Percentiles rank a stretch among this genome's conserved stretches.
phyloP scores from a whole-genome alignment of 2,329 filamentous ascomycete genomes.

The Chaetomium globosum region DNA sequence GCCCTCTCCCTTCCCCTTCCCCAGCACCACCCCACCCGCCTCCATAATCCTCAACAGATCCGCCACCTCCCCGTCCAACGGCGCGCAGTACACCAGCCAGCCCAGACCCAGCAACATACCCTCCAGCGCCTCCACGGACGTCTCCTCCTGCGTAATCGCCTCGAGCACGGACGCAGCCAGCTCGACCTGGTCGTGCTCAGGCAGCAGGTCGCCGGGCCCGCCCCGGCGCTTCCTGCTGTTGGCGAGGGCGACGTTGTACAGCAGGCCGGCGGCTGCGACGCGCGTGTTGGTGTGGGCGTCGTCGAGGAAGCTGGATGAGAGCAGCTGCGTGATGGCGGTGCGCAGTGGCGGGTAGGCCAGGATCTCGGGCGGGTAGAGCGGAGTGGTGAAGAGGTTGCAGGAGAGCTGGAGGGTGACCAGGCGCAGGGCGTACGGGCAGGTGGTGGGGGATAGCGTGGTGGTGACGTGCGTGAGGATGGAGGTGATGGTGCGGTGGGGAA shows the following conservation, averaged over 20 bases:
- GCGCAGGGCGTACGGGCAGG: slow-evolving; percentile 77
- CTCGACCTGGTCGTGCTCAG: slow-evolving; percentile 75
- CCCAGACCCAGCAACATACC: slow-evolving; percentile 78
- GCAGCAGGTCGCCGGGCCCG: slow-evolving; percentile 59
- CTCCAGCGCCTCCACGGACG: slow-evolving; percentile 71
- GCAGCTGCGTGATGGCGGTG: slow-evolving; percentile 64
- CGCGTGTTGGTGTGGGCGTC: slow-evolving; percentile 72
- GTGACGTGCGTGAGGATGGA: slow-evolving; percentile 64
- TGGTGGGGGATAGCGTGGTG: slow-evolving; percentile 47
- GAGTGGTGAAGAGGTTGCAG: slow-evolving; percentile 81
- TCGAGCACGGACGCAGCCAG: slow-evolving; percentile 80
- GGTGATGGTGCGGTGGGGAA: slow-evolving; percentile 65
- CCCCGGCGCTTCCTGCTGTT: slow-evolving; percentile 68
- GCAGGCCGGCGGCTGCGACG: slow-evolving; percentile 77
- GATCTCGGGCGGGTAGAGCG: slow-evolving; percentile 68
- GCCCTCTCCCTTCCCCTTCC: slow-evolving; percentile 50
- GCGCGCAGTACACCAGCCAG: slow-evolving; percentile 71
- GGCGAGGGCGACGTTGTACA: slow-evolving; percentile 77
- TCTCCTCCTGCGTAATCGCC: slow-evolving; percentile 61
- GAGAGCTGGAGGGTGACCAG: slow-evolving; percentile 80
- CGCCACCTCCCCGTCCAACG: slow-evolving; percentile 71
- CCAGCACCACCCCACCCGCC: slow-evolving; percentile 64
- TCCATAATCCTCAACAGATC: slow-evolving; percentile 81
- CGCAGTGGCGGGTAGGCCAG: slow-evolving; percentile 57
- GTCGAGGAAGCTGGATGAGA: slow-evolving; percentile 79